Conservation (phyloP, 2,329 filamentous ascomycete species). For the Pseudocercospora cruenta region DNA sequence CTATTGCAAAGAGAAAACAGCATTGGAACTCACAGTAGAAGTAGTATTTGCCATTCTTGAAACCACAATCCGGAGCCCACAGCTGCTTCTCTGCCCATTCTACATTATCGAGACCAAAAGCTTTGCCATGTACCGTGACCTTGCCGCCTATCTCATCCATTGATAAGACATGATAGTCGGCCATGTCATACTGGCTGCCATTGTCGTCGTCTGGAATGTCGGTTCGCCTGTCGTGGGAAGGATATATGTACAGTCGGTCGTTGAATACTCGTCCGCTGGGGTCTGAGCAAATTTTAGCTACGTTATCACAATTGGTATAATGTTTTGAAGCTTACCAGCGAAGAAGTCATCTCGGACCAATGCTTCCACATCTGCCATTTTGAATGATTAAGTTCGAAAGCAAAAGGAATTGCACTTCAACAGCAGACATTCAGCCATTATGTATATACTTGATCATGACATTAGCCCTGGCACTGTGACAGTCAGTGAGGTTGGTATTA, state of each 20-base stretch:
- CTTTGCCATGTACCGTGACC: slow-evolving; percentile 74
- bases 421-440: neutral
- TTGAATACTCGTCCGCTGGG: slow-evolving; percentile 82
- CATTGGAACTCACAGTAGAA: slow-evolving; percentile 57
- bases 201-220: slow-evolving; percentile 78
- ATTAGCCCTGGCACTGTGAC: neutral
- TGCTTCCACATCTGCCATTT: slow-evolving; percentile 52
- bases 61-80: slow-evolving; percentile 78
- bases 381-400: neutral
- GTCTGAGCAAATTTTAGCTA: slow-evolving; percentile 47
- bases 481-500: neutral
- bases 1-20: neutral
- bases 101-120: slow-evolving; percentile 66
- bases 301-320: neutral
- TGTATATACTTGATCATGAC: neutral
- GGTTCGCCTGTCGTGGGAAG: slow-evolving; percentile 77
- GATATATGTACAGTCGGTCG: slow-evolving; percentile 75
- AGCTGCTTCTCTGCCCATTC: slow-evolving; percentile 80
- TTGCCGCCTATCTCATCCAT: slow-evolving; percentile 58
- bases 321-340: slow-evolving; percentile 44
- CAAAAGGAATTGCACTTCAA: neutral
- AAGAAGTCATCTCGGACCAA: slow-evolving; percentile 77
- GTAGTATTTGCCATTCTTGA: slow-evolving; percentile 71
- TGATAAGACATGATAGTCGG: slow-evolving; percentile 79
- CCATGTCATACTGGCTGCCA: slow-evolving; percentile 84